These are phyloP conservation scores for Cytospora chrysosperma DNA, from an alignment of 2,329 filamentous ascomycete species.

Conservation along the genomic window DNA sequence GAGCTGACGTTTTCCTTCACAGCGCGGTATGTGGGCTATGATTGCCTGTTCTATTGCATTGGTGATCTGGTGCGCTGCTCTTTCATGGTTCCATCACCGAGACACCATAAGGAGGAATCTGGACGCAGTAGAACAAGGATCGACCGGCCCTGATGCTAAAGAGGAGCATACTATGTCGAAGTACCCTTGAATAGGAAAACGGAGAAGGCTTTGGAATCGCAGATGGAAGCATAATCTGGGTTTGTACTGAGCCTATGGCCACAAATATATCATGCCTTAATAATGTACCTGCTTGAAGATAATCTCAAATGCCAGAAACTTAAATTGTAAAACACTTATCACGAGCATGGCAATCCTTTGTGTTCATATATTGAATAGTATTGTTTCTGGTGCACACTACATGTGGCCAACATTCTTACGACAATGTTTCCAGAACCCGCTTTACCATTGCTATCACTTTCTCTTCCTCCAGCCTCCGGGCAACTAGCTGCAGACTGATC, in stretches of 20 bases:
- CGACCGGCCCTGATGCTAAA: not conserved
- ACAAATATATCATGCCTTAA: not conserved
- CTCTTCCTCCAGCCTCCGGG: constrained; percentile 41
- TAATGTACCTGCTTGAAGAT: not conserved
- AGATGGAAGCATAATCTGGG: not conserved
- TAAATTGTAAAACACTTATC: not conserved
- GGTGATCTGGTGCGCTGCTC: constrained; percentile 55
- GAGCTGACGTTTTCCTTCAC: constrained; percentile 24
- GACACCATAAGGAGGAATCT: constrained; percentile 26
- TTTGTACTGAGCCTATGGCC: not conserved
- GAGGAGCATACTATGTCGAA: not conserved
- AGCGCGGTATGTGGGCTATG: constrained; percentile 74
- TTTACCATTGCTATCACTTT: constrained; percentile 38
- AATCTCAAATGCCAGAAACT: not conserved
- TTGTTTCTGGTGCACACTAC: not conserved
- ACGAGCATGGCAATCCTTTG: not conserved
- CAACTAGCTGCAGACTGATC: constrained; percentile 43
- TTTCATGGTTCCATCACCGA: constrained; percentile 47
- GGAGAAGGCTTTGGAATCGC: not conserved
- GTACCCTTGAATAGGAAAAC: not conserved
- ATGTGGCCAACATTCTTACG: not conserved
- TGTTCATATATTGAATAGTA: not conserved
- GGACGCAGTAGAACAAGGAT: constrained; percentile 8
- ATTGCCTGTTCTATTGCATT: constrained; percentile 62
- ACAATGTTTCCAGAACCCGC: constrained; percentile 25